Evolutionary conservation across 345 rosid genomes (phyloP).

Genomic region (Aegle marmelos): DNA sequence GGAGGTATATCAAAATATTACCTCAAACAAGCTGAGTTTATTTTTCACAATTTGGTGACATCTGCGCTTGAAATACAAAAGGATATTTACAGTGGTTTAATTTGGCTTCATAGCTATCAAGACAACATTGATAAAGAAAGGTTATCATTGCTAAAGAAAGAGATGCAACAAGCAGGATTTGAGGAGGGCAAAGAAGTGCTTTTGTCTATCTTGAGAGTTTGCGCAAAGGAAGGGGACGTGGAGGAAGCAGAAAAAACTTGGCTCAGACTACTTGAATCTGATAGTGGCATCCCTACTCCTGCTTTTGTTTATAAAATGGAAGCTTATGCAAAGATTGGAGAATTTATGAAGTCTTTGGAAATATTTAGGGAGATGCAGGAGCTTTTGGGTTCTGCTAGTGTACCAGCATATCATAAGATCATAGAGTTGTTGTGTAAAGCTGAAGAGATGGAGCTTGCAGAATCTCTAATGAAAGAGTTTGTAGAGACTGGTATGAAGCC

Average conservation of each 20-base stretch:
- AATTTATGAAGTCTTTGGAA: constrained; percentile 50
- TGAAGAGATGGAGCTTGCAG: constrained; percentile 48
- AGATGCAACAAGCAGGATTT: constrained; percentile 61
- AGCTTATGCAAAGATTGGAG: constrained; percentile 55
- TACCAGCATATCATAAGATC: constrained; percentile 73
- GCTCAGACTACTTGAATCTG: constrained; percentile 43
- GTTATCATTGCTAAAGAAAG: constrained; percentile 48
- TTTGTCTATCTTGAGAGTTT: constrained; percentile 70
- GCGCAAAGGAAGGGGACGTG: constrained; percentile 58
- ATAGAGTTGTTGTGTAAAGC: constrained; percentile 60
- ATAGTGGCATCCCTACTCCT: constrained; percentile 47
- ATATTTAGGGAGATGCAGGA: constrained; percentile 68
- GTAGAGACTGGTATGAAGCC: constrained; percentile 62
- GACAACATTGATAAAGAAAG: constrained; percentile 57
- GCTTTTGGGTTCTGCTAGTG: constrained; percentile 44
- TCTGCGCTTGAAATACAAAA: constrained; percentile 65
- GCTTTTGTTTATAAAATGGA: constrained; percentile 82
- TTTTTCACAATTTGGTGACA: constrained; percentile 71
- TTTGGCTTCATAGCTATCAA: constrained; percentile 88
- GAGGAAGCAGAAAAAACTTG: constrained; percentile 70
- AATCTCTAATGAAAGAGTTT: constrained; percentile 64
- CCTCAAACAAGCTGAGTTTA: constrained; percentile 81
- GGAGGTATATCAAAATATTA: constrained; percentile 51
- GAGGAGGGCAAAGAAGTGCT: constrained; percentile 60
- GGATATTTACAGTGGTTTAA: constrained; percentile 65